phyloP scores from a whole-genome alignment of 1,139 yeast species.

The Blastobotrys apis region DNA sequence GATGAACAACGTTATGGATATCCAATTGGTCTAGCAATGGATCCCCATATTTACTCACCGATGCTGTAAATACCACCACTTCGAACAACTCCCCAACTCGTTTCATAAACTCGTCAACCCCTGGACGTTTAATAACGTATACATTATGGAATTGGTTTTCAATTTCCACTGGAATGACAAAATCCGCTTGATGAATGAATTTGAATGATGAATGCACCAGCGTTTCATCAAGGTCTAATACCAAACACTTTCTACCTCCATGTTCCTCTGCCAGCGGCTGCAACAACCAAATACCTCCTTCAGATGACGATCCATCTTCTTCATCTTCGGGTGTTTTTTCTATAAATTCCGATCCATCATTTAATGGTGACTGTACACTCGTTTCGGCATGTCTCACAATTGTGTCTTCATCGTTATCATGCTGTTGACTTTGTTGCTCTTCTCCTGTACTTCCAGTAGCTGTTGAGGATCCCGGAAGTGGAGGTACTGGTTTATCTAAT shows the following conservation, averaged over 20 bases:
- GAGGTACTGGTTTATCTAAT: slow-evolving; percentile 25
- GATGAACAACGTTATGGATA: slow-evolving; percentile 68
- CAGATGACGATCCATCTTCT: slow-evolving; percentile 1
- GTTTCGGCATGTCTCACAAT: slow-evolving; percentile 9
- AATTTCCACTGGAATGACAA: slow-evolving; percentile 88
- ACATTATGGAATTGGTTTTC: slow-evolving; percentile 91
- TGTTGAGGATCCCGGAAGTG: slow-evolving; percentile 17
- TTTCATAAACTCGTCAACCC: slow-evolving; percentile 87
- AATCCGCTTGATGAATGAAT: slow-evolving; percentile 86
- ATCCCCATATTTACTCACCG: slow-evolving; percentile 92
- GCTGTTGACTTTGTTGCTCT: not conserved
- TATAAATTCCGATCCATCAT: slow-evolving; percentile 1
- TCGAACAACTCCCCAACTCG: slow-evolving; percentile 84
- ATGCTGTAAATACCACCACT: slow-evolving; percentile 95
- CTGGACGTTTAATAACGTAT: slow-evolving; percentile 94
- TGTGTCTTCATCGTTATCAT: slow-evolving; percentile 15
- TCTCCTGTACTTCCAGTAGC: slow-evolving; percentile 1
- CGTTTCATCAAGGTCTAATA: slow-evolving; percentile 92
- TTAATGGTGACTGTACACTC: slow-evolving; percentile 7
- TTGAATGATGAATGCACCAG: slow-evolving; percentile 94
- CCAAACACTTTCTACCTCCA: slow-evolving; percentile 71
- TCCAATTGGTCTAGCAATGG: slow-evolving; percentile 90
- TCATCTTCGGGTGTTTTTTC: slow-evolving; percentile 7
- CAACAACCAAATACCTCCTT: slow-evolving; percentile 45
- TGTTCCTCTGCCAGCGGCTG: slow-evolving; percentile 47